A percentile compares a stretch with the other conserved stretches of the same genome.
Conservation (phyloP, 768 basidiomycete genomes). For the Erythrobasidium yunnanense region DNA sequence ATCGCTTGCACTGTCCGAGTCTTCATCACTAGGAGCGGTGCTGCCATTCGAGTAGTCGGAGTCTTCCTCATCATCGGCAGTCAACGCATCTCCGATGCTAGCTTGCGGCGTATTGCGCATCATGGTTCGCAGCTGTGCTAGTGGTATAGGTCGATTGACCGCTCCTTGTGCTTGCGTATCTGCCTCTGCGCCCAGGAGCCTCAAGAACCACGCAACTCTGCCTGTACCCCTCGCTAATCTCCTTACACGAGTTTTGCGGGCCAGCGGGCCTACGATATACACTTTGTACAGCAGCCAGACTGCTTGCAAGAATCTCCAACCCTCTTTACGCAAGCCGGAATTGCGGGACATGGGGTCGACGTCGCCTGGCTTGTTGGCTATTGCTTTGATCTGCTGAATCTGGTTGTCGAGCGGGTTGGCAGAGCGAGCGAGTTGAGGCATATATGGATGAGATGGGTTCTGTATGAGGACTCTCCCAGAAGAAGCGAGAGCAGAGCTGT, state of each 20-base stretch:
- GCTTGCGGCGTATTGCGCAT: background rate
- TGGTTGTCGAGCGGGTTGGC: constrained; percentile 10
- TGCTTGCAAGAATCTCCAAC: constrained; percentile 16
- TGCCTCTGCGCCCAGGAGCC: background rate
- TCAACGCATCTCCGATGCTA: background rate
- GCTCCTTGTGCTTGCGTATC: no score
- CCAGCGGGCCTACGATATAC: constrained; percentile 7
- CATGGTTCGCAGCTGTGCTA: no score
- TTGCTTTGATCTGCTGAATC: background rate
- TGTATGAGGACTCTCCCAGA: background rate
- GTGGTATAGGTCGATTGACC: no score
- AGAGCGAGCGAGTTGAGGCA: background rate
- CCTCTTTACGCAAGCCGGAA: constrained; percentile 18
- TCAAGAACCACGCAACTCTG: background rate
- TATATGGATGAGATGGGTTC: background rate
- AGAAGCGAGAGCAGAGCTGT: background rate
- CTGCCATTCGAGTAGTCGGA: background rate
- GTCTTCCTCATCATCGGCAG: background rate
- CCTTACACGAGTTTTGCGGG: background rate
- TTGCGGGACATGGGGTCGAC: constrained; percentile 15
- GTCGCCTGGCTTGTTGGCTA: background rate
- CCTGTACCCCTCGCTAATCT: constrained; percentile 4
- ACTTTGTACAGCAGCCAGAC: constrained; percentile 1
- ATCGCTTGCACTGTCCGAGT: background rate
- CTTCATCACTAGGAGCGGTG: background rate